Percentiles rank a stretch among this genome's conserved stretches.
Conservation (phyloP, 2,329 filamentous ascomycete genomes). For the Clathrospora elynae region DNA sequence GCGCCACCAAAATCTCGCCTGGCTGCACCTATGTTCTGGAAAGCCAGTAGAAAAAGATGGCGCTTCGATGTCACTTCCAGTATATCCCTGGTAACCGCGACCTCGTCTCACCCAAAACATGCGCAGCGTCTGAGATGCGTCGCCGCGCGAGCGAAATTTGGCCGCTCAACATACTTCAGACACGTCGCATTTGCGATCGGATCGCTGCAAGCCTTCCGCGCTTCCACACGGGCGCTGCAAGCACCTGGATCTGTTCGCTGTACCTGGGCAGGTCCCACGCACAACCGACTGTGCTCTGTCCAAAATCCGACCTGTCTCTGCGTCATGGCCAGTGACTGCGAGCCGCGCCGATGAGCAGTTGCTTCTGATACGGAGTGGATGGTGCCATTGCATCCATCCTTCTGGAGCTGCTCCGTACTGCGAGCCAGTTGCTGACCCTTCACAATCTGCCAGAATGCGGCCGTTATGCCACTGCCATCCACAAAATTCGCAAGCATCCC, state of each 20-base stretch:
- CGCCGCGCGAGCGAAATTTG: conserved; percentile 21
- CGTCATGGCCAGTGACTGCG: conserved; percentile 10
- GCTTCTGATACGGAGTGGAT: conserved; percentile 25
- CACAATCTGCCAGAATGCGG: conserved; percentile 33
- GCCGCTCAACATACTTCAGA: conserved; percentile 25
- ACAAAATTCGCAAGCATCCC: conserved; percentile 31
- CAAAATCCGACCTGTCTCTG: conserved; percentile 30
- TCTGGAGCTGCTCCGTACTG: conserved; percentile 25
- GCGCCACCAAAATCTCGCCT: conserved; percentile 28
- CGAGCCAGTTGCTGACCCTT: conserved; percentile 19
- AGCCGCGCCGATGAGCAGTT: conserved; percentile 12
- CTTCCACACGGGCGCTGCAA: conserved; percentile 39
- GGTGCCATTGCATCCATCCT: conserved; percentile 23
- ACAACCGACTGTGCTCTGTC: conserved; percentile 29
- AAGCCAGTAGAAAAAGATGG: conserved; percentile 21
- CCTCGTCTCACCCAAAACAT: conserved; percentile 19
- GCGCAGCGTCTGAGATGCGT: conserved; percentile 21
- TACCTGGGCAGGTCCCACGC: conserved; percentile 33
- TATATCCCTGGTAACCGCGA: conserved; percentile 13
- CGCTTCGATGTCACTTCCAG: conserved; percentile 12
- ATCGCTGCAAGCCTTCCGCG: conserved; percentile 43
- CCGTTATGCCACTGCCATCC: conserved; percentile 36
- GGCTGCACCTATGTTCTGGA: conserved; percentile 30
- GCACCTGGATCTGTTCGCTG: conserved; percentile 25
- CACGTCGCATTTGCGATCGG: conserved; percentile 31